These are phyloP conservation scores for Rhynchospora tenuis DNA, from an alignment of 176 grass and related monocot species.

Conservation along the genomic window DNA sequence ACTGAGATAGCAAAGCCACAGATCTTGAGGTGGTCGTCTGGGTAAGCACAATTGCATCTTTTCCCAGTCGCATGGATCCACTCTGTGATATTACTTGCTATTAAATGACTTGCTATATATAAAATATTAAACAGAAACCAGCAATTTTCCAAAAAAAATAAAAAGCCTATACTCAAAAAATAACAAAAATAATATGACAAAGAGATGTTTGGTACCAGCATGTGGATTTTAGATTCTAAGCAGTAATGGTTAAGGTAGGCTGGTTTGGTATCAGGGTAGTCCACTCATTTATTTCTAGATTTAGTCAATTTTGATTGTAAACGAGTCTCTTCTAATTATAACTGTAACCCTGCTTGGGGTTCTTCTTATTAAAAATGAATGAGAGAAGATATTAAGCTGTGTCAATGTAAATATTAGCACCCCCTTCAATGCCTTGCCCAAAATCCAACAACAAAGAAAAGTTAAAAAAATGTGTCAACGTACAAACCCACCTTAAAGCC, in stretches of 20 bases:
- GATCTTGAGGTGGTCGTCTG: constrained; percentile 73
- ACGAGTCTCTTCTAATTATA: too few relatives aligned
- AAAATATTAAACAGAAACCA: background rate
- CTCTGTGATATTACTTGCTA: constrained; percentile 45
- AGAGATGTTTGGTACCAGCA: background rate
- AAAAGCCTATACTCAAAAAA: background rate
- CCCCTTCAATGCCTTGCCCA: background rate
- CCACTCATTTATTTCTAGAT: too few relatives aligned
- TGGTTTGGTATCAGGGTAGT: too few relatives aligned
- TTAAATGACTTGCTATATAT: constrained; percentile 6
- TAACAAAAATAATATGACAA: background rate
- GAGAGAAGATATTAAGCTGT: too few relatives aligned
- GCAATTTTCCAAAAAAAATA: background rate
- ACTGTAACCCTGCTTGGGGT: too few relatives aligned
- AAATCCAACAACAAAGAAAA: background rate
- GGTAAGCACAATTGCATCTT: constrained; percentile 79
- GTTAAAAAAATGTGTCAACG: background rate
- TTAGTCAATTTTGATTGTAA: too few relatives aligned
- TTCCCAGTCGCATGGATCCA: constrained; percentile 89
- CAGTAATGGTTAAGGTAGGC: too few relatives aligned
- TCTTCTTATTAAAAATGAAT: too few relatives aligned
- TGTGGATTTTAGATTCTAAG: too few relatives aligned
- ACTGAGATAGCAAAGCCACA: constrained; percentile 75
- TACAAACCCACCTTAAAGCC: constrained; percentile 67
- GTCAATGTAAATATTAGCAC: background rate